These are phyloP conservation scores for Sphaerostilbella broomeana DNA, from an alignment of 2,329 filamentous ascomycete species.

Conservation along the genomic window DNA sequence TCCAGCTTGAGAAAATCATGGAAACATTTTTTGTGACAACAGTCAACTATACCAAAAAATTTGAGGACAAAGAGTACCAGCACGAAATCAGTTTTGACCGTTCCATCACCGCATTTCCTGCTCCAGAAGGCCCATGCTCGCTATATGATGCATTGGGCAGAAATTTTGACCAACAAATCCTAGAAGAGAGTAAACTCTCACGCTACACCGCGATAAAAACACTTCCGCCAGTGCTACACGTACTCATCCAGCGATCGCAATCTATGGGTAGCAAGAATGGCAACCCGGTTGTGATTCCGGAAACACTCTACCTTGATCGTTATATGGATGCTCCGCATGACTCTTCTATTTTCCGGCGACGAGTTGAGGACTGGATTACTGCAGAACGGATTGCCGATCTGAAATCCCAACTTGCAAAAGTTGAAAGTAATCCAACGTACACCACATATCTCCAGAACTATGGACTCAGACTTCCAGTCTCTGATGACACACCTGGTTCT, in stretches of 20 bases:
- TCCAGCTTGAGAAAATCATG: constrained; percentile 77
- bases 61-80: constrained; percentile 35
- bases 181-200: constrained; percentile 57
- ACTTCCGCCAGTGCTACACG: constrained; percentile 80
- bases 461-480: constrained; percentile 20
- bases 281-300: constrained; percentile 70
- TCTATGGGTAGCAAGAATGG: constrained; percentile 70
- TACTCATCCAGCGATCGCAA: constrained; percentile 79
- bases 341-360: constrained; percentile 54
- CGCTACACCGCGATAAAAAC: constrained; percentile 65
- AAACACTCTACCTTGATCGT: constrained; percentile 78
- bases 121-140: constrained; percentile 44
- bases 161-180: constrained; percentile 73
- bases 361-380: constrained; percentile 68
- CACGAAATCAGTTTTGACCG: constrained; percentile 51
- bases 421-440: constrained; percentile 21
- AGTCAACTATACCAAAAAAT: constrained; percentile 52
- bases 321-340: constrained; percentile 67
- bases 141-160: constrained; percentile 82
- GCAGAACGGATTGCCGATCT: constrained; percentile 56
- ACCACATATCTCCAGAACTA: constrained; percentile 24
- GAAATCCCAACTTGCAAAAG: constrained; percentile 32
- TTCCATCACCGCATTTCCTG: constrained; percentile 55
- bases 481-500: neutral
- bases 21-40: constrained; percentile 59